Evolutionary conservation across 2,329 filamentous ascomycete species (phyloP).

Genomic region (Alternaria novae-zelandiae): DNA sequence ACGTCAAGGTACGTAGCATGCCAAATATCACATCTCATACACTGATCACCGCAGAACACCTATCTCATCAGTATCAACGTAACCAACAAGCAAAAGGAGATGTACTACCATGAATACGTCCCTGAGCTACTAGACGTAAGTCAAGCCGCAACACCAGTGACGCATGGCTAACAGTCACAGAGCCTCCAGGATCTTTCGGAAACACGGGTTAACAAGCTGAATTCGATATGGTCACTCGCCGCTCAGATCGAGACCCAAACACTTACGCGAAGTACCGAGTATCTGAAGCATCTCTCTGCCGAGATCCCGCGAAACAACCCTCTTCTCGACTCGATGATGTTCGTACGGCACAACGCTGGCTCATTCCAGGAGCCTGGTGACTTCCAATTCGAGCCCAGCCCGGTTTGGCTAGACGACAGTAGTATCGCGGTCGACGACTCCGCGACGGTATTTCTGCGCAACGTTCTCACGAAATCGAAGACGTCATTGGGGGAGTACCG

Average conservation of each 20-base stretch:
- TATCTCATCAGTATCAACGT: slow-evolving; percentile 96
- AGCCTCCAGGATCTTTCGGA: slow-evolving; percentile 90
- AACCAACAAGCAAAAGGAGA: slow-evolving; percentile 96
- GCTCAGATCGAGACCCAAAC: slow-evolving; percentile 81
- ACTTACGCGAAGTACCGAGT: slow-evolving; percentile 73
- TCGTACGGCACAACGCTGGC: slow-evolving; percentile 86
- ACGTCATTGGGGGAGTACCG: slow-evolving; percentile 78
- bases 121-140: slow-evolving; percentile 88
- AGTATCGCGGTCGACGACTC: slow-evolving; percentile 84
- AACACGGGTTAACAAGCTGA: slow-evolving; percentile 82
- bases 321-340: slow-evolving; percentile 95
- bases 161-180: slow-evolving; percentile 39
- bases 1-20: slow-evolving; percentile 67
- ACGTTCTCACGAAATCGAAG: slow-evolving; percentile 91
- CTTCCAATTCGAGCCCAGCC: slow-evolving; percentile 89
- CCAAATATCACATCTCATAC: not conserved
- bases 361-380: slow-evolving; percentile 83
- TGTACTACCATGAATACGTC: slow-evolving; percentile 96
- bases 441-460: slow-evolving; percentile 89
- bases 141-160: not conserved
- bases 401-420: slow-evolving; percentile 95
- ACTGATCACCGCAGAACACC: slow-evolving; percentile 68
- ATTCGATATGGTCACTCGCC: slow-evolving; percentile 83
- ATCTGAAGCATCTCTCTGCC: slow-evolving; percentile 73
- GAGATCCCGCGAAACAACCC: slow-evolving; percentile 91